Percentiles rank a stretch among this genome's conserved stretches.
Conservation (phyloP, 2,329 filamentous ascomycete species). For the Colletotrichum sp. region DNA sequence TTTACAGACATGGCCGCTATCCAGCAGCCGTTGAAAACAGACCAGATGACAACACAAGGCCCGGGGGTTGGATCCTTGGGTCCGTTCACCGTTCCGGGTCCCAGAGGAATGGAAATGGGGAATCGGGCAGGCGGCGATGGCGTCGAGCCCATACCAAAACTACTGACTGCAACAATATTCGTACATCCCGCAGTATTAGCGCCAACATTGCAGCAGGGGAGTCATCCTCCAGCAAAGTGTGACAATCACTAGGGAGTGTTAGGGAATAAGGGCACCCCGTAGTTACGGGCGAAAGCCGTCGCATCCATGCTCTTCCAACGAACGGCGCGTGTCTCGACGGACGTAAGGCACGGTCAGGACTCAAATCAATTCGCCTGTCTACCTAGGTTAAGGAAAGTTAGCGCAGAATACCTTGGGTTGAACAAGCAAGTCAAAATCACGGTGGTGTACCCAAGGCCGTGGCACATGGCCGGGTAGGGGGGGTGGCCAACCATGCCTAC, state of each 20-base stretch:
- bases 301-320: neutral
- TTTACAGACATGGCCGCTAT: neutral
- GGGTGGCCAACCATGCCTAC: neutral
- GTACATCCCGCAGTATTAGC: neutral
- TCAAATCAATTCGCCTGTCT: neutral
- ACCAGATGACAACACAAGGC: neutral
- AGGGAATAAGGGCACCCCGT: neutral
- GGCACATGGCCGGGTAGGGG: neutral
- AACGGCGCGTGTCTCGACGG: neutral
- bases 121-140: neutral
- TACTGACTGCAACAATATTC: neutral
- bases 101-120: constrained; percentile 1
- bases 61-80: neutral
- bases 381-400: neutral
- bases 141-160: neutral
- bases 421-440: neutral
- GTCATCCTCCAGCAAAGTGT: neutral
- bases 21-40: neutral
- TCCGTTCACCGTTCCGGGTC: neutral
- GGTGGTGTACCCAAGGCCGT: neutral
- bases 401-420: neutral
- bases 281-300: constrained; percentile 8
- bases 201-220: neutral
- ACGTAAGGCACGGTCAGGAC: neutral
- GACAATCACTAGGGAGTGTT: neutral